phyloP scores from a whole-genome alignment of 176 grass and related monocot genomes.

The Carex pumila region DNA sequence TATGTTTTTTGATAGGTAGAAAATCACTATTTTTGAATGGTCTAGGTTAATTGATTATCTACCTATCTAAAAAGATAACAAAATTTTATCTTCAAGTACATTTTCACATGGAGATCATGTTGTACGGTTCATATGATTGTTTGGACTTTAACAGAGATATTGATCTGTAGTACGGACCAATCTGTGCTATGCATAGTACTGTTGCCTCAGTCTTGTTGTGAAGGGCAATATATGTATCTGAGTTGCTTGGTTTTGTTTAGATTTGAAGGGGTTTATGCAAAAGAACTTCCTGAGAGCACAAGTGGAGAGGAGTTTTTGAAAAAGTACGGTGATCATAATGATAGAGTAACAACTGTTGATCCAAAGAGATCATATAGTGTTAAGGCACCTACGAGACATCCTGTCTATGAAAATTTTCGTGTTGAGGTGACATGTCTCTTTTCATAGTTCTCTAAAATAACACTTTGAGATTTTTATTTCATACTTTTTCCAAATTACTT shows the following conservation, averaged over 20 bases:
- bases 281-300: conserved; percentile 64
- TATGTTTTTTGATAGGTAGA: too few relatives aligned
- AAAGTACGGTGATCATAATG: conserved; percentile 73
- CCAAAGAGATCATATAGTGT: conserved; percentile 65
- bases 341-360: conserved; percentile 58
- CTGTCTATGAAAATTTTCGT: conserved; percentile 92
- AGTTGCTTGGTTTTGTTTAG: conserved; percentile 30
- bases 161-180: too few relatives aligned
- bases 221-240: background rate
- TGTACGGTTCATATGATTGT: too few relatives aligned
- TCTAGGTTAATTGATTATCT: too few relatives aligned
- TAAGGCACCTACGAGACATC: conserved; percentile 86
- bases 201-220: background rate
- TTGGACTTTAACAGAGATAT: too few relatives aligned
- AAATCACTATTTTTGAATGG: too few relatives aligned
- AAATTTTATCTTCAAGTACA: too few relatives aligned
- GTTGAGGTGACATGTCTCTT: conserved; percentile 48
- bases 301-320: conserved; percentile 58
- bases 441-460: background rate
- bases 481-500: background rate
- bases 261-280: conserved; percentile 79
- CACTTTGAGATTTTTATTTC: background rate
- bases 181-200: too few relatives aligned
- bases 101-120: too few relatives aligned
- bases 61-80: too few relatives aligned